Evolutionary conservation across 768 basidiomycete species (phyloP).

Genomic region (Nidularia pulvinata): DNA sequence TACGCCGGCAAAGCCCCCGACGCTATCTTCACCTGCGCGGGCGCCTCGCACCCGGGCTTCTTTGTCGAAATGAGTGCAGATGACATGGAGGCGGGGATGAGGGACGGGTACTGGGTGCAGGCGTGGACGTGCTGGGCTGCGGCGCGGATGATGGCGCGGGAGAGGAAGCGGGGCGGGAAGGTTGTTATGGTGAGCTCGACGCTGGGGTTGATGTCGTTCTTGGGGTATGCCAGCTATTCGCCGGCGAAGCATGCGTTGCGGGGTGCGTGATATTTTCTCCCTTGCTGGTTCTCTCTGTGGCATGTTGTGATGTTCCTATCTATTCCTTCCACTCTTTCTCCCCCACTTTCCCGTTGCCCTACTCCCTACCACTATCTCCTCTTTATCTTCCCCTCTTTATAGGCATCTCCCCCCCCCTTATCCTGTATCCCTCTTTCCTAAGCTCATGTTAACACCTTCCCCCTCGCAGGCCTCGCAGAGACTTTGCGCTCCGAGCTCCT

Average conservation of each 20-base stretch:
- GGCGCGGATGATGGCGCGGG: constrained; percentile 64
- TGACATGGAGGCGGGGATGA: constrained; percentile 49
- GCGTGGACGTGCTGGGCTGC: constrained; percentile 63
- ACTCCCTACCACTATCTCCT: too few species aligned
- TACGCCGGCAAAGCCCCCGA: constrained; percentile 68
- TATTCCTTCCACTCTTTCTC: too few species aligned
- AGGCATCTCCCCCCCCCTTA: too few species aligned
- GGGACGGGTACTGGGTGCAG: constrained; percentile 45
- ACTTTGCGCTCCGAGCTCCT: constrained; percentile 77
- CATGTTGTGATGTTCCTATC: too few species aligned
- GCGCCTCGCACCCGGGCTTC: constrained; percentile 67
- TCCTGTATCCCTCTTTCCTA: background rate
- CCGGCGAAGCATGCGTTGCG: constrained; percentile 86
- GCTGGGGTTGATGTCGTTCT: constrained; percentile 71
- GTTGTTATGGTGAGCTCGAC: constrained; percentile 78
- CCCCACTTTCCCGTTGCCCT: too few species aligned
- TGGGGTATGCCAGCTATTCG: constrained; percentile 80
- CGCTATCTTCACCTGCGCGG: constrained; percentile 80
- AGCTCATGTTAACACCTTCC: background rate
- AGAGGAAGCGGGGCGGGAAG: constrained; percentile 57
- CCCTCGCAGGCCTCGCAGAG: constrained; percentile 72
- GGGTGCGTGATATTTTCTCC: constrained; percentile 45
- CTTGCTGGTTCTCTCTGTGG: background rate
- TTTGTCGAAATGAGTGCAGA: constrained; percentile 70
- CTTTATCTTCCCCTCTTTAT: too few species aligned